These are phyloP conservation scores for Apiotrichum akiyoshidainum DNA, from an alignment of 1,284 basidiomycete species.

Conservation along the genomic window DNA sequence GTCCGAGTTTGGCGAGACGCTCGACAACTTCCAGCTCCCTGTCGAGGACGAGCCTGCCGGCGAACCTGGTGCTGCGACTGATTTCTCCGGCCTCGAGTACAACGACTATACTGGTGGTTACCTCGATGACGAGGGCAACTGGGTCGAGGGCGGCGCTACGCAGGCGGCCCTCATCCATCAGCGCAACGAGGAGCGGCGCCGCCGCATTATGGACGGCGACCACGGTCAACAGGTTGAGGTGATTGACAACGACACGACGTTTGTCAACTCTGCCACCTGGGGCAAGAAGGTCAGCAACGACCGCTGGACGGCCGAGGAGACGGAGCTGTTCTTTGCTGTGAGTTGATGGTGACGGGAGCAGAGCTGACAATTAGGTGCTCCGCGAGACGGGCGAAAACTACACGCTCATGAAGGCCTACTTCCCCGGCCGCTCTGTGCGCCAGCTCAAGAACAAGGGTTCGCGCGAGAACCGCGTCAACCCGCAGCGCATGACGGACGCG, in stretches of 20 bases:
- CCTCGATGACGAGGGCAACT: slow-evolving; percentile 21
- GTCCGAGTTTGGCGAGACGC: slow-evolving; percentile 18
- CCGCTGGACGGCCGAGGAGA: slow-evolving; percentile 35
- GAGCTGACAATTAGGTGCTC: slow-evolving; percentile 30
- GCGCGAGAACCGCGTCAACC: slow-evolving; percentile 37
- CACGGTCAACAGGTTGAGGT: slow-evolving; percentile 29
- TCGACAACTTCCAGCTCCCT: slow-evolving; percentile 20
- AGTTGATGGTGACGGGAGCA: slow-evolving; percentile 17
- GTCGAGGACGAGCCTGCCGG: slow-evolving; percentile 13
- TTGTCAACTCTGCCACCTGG: slow-evolving; percentile 36
- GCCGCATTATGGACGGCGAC: slow-evolving; percentile 24
- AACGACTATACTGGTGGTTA: slow-evolving; percentile 17
- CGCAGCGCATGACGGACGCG: slow-evolving; percentile 36
- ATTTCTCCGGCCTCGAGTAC: slow-evolving; percentile 18
- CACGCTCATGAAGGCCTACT: slow-evolving; percentile 43
- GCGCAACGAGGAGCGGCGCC: slow-evolving; percentile 24
- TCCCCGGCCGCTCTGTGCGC: slow-evolving; percentile 36
- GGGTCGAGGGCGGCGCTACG: slow-evolving; percentile 12
- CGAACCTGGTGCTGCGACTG: neutral
- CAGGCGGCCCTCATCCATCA: slow-evolving; percentile 10
- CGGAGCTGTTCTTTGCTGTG: slow-evolving; percentile 37
- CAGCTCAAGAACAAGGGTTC: slow-evolving; percentile 39
- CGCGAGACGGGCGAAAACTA: slow-evolving; percentile 46
- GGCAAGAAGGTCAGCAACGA: slow-evolving; percentile 26
- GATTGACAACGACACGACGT: slow-evolving; percentile 35